Conservation (phyloP, 805 yeast genomes). For the Candida patagonica region DNA sequence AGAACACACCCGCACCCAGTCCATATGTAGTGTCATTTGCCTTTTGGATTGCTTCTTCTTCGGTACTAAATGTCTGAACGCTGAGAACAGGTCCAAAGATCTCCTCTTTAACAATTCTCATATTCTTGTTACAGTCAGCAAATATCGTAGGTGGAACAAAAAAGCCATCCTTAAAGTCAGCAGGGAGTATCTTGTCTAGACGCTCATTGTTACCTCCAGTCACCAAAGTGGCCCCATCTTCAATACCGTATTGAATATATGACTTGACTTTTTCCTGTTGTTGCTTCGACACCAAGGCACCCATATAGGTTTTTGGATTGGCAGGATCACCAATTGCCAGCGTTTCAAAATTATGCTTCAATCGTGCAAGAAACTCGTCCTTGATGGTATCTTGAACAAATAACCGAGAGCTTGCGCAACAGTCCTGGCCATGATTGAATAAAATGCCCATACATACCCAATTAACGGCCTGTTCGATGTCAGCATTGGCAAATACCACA, state of each 20-base stretch:
- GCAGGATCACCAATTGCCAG: no score
- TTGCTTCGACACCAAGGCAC: no score
- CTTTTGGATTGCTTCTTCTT: conserved; percentile 66
- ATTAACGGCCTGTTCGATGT: conserved; percentile 65
- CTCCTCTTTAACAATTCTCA: conserved; percentile 77
- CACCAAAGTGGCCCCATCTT: conserved; percentile 76
- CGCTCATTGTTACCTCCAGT: conserved; percentile 63
- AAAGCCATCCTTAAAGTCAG: conserved; percentile 33
- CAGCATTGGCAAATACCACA: conserved; percentile 78
- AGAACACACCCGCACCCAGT: conserved; percentile 69
- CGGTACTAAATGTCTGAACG: conserved; percentile 67
- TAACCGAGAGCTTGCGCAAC: conserved; percentile 90
- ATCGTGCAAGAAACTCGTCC: no score
- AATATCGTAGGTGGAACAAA: conserved; percentile 67
- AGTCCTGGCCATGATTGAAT: conserved; percentile 92
- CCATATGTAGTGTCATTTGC: conserved; percentile 85
- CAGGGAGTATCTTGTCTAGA: not conserved
- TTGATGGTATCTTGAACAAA: conserved; percentile 85
- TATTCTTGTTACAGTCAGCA: conserved; percentile 65
- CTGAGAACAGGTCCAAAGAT: conserved; percentile 93
- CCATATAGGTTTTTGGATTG: no score
- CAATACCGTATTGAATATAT: conserved; percentile 67
- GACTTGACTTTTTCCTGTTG: conserved; percentile 72
- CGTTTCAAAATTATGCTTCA: no score
- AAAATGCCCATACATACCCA: conserved; percentile 75